Percentiles rank a stretch among this genome's conserved stretches.
Conservation (phyloP, 148 eudicot genomes). For the Cornus suecica region DNA sequence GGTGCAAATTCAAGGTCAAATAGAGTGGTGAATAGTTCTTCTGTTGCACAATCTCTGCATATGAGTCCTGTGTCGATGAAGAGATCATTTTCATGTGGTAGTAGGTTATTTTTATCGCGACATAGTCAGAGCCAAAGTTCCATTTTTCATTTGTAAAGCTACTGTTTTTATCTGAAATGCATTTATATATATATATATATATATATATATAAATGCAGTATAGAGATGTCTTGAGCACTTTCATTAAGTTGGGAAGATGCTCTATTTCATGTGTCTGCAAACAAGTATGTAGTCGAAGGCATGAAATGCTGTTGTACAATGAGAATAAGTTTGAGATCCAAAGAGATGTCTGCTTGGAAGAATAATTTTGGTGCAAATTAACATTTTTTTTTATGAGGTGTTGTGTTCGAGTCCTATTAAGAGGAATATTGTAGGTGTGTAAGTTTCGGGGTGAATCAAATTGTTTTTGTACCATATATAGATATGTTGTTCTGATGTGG, state of each 20-base stretch:
- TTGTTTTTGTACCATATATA: background rate
- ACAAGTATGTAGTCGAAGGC: background rate
- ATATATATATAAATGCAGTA: background rate
- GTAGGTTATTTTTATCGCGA: constrained; percentile 19
- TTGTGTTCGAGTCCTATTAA: background rate
- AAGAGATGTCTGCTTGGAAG: background rate
- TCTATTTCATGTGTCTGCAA: background rate
- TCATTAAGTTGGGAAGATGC: background rate
- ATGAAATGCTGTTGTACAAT: background rate
- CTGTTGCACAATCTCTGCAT: constrained; percentile 1
- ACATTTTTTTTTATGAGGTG: too few relatives aligned
- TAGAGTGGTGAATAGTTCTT: constrained; percentile 7
- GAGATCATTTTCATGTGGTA: constrained; percentile 25
- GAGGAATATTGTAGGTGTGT: background rate
- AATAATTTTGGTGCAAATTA: background rate
- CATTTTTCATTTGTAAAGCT: constrained; percentile 21
- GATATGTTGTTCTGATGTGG: background rate
- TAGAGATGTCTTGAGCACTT: background rate
- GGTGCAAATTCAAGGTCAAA: background rate
- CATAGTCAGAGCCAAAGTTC: constrained; percentile 14
- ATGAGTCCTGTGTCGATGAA: constrained; percentile 15
- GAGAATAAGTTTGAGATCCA: background rate
- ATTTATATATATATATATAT: background rate
- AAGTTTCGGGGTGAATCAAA: background rate
- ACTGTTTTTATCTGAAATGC: background rate